Base-by-base conservation (phyloP, 2,329 filamentous ascomycete species). In the Cercospora sp. region DNA sequence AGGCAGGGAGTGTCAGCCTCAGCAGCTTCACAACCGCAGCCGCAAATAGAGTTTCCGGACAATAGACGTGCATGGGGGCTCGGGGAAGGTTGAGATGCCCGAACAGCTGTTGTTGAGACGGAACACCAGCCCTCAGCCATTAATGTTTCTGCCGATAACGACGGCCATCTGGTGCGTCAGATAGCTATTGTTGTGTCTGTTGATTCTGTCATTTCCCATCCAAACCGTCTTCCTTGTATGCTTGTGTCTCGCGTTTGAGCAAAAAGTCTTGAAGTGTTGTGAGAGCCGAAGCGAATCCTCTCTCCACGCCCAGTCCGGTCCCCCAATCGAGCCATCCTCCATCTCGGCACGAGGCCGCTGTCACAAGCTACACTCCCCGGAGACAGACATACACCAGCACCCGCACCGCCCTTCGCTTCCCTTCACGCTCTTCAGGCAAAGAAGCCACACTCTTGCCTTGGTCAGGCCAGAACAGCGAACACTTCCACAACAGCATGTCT, bases 361-460 rank as follows among this genome's bases (percentile, higher is more conserved):
- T 33, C 59, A 62, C 57, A 31, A 30, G 30, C 58, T 20, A 60
- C 23, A 42, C 36, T 42, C 60, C 40, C 23, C 18, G 13, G 26
- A 30, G 20, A 58, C 9, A 57, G 26, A 36, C 16, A 57, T n/a
- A 36, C 16, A 48, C 58, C 71, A 23, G 64, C 53, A 28, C 42
- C 59, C 60, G 42, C 31, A 31, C 64, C 76, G 75, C 68, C 68
- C 70, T 74, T 70, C 18, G 40, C 59, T 16, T 26, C 59, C 70
- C 66, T 63, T 63, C 60, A 66, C 58, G 36, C 62, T 48, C 66
- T 18, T 31, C 48, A 79, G 79, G 92, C 92, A 87, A 94, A 87
- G 92, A 93, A 93, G 91, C 92, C 75, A 89, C 89, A 87, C 89
- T 84, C 75, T 84, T 91, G 92, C 94, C 94, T 97, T 96, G 94